These are phyloP conservation scores for Handroanthus guayacan DNA, from an alignment of 257 asterid species.

Conservation along the genomic window DNA sequence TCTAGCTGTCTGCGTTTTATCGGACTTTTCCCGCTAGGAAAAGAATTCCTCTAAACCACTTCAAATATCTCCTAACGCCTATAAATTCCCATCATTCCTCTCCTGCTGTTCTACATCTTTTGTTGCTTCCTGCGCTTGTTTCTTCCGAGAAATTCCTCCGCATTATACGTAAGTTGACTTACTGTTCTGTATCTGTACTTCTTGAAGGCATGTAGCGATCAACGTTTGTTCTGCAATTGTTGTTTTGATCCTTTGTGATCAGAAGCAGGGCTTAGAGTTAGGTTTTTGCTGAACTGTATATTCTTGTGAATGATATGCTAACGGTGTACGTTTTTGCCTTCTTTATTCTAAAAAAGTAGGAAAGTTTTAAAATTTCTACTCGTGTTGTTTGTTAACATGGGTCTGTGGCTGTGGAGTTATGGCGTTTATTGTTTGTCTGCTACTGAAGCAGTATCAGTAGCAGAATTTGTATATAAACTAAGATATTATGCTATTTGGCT, in stretches of 20 bases:
- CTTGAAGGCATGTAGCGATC: not conserved
- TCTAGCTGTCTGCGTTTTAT: too few relatives aligned
- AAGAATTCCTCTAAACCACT: too few relatives aligned
- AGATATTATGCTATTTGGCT: not conserved
- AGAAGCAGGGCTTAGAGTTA: not conserved
- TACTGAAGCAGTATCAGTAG: not conserved
- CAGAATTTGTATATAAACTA: not conserved
- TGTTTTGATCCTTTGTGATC: slow-evolving; percentile 8
- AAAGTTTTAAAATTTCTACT: not conserved
- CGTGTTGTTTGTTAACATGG: not conserved
- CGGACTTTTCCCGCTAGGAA: too few relatives aligned
- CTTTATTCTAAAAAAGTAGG: not conserved
- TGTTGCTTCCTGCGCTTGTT: too few relatives aligned
- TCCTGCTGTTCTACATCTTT: not conserved
- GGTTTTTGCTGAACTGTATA: not conserved
- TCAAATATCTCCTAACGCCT: too few relatives aligned
- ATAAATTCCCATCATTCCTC: too few relatives aligned
- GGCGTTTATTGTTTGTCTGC: not conserved
- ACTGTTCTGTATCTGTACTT: not conserved
- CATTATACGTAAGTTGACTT: not conserved
- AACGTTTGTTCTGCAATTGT: not conserved
- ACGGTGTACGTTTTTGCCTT: not conserved
- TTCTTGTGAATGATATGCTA: not conserved
- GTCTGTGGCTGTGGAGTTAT: not conserved
- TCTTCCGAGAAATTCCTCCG: not conserved